Percentiles rank a stretch among this genome's conserved stretches.
These are phyloP conservation scores for Colletotrichum limetticola DNA, from an alignment of 2,329 filamentous ascomycete genomes.

Conservation along the genomic window DNA sequence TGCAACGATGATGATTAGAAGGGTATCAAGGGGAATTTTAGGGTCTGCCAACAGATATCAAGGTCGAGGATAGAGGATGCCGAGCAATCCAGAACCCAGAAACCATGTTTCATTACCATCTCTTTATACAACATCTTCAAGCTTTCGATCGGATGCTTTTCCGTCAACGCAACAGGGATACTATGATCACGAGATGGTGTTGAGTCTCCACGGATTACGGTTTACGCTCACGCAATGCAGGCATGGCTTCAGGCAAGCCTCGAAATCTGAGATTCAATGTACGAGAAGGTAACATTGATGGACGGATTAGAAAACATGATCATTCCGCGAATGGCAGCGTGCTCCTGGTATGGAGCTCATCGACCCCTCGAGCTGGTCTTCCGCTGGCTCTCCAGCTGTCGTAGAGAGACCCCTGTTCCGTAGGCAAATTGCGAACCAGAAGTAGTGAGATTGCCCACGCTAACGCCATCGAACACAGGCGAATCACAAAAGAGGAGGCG, in stretches of 20 bases:
- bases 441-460: not conserved
- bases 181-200: not conserved
- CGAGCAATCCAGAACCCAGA: not conserved
- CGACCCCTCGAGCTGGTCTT: not conserved
- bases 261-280: not conserved
- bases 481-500: not conserved
- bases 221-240: not conserved
- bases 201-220: not conserved
- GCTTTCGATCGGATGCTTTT: not conserved
- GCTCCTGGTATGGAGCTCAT: not conserved
- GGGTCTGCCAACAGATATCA: not conserved
- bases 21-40: not conserved
- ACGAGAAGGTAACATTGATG: not conserved
- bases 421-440: not conserved
- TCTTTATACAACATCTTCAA: slow-evolving; percentile 7
- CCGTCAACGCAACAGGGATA: not conserved
- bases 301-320: not conserved
- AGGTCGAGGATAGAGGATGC: not conserved
- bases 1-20: no score
- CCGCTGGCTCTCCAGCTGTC: not conserved
- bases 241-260: not conserved
- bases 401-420: not conserved
- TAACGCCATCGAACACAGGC: not conserved
- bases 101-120: not conserved
- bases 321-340: slow-evolving; percentile 29